These are phyloP conservation scores for Leucogyrophana mollusca DNA, from an alignment of 768 basidiomycete genomes.

Conservation along the genomic window DNA sequence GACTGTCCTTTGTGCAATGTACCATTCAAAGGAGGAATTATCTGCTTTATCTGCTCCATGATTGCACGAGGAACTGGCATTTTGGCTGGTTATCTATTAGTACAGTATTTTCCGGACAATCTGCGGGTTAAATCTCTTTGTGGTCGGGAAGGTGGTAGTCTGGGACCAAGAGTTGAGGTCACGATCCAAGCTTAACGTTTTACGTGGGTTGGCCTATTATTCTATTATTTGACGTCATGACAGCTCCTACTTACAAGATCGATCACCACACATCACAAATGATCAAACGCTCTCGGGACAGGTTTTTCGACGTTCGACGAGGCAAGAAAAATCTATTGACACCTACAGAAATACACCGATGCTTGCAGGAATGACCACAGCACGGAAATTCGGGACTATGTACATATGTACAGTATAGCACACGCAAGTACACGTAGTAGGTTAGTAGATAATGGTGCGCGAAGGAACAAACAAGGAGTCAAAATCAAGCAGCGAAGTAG, in stretches of 20 bases:
- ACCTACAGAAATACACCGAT: slow-evolving; percentile 1
- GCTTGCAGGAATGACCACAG: background rate
- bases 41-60: slow-evolving; percentile 68
- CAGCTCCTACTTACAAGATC: too few species aligned
- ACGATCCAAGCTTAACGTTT: too few species aligned
- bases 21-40: slow-evolving; percentile 90
- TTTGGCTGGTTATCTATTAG: background rate
- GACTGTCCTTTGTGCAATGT: slow-evolving; percentile 95
- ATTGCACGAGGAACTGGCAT: slow-evolving; percentile 67
- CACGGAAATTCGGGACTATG: slow-evolving; percentile 2
- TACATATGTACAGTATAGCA: slow-evolving; percentile 20
- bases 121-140: too few species aligned
- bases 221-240: too few species aligned
- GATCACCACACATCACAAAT: too few species aligned
- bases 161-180: too few species aligned
- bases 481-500: slow-evolving; percentile 3
- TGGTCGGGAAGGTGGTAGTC: too few species aligned
- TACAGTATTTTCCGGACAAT: too few species aligned
- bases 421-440: slow-evolving; percentile 12
- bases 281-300: too few species aligned
- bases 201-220: too few species aligned
- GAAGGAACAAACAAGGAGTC: slow-evolving; percentile 6
- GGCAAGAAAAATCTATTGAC: slow-evolving; percentile 2
- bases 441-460: slow-evolving; percentile 9
- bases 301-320: too few species aligned